A percentile compares a stretch with the other conserved stretches of the same genome.
These are phyloP conservation scores for Sordaria brevicollis DNA, from an alignment of 495 filamentous ascomycete genomes.

Conservation along the genomic window DNA sequence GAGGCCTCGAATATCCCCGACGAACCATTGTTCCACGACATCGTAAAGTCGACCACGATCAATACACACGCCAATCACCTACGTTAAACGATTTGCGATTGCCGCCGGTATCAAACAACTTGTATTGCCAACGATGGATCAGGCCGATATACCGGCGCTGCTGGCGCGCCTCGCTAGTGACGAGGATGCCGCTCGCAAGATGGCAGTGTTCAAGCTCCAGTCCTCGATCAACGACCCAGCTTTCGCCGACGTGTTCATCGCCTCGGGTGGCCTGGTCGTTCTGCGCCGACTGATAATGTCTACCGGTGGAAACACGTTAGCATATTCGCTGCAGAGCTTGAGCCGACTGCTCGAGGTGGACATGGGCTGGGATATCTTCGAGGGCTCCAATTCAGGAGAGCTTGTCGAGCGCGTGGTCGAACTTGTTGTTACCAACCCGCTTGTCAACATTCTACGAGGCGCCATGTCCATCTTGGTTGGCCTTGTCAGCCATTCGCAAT, in stretches of 20 bases:
- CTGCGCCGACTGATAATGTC: constrained; percentile 73
- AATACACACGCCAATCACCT: background rate
- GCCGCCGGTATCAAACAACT: background rate
- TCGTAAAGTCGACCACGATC: background rate
- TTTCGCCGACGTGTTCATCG: constrained; percentile 93
- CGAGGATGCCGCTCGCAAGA: constrained; percentile 88
- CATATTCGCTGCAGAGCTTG: constrained; percentile 85
- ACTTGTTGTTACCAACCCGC: constrained; percentile 85
- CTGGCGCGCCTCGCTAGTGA: constrained; percentile 46
- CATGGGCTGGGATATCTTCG: constrained; percentile 87
- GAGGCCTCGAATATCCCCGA: background rate
- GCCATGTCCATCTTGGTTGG: constrained; percentile 94
- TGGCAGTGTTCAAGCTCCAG: constrained; percentile 98
- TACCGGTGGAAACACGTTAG: constrained; percentile 84
- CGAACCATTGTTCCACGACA: background rate
- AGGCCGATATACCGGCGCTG: constrained; percentile 45
- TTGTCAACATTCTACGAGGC: constrained; percentile 93
- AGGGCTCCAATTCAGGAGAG: constrained; percentile 37
- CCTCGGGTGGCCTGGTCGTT: constrained; percentile 71
- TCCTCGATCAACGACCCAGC: constrained; percentile 87
- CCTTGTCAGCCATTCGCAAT: constrained; percentile 76
- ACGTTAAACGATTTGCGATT: background rate
- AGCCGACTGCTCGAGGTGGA: constrained; percentile 83
- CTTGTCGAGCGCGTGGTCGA: constrained; percentile 71
- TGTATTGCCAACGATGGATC: constrained; percentile 28